phyloP scores from a whole-genome alignment of 129 eudicot genomes.

The Pulicaria dysenterica region DNA sequence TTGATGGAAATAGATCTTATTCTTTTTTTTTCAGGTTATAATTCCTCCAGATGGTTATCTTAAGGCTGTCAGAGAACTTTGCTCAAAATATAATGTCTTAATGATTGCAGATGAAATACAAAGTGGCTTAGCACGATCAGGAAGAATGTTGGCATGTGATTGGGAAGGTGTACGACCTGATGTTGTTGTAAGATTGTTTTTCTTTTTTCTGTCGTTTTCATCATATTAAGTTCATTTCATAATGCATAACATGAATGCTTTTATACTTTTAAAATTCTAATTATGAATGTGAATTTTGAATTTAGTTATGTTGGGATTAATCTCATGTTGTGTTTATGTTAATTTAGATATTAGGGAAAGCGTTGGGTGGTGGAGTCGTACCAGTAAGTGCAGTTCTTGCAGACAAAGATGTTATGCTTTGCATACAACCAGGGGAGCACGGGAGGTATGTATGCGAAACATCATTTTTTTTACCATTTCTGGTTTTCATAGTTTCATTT shows the following conservation, averaged over 20 bases:
- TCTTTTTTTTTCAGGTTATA: constrained; percentile 59
- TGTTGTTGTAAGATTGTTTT: constrained; percentile 65
- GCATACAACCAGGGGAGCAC: constrained; percentile 97
- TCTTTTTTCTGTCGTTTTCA: neutral
- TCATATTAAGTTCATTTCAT: neutral
- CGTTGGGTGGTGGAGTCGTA: constrained; percentile 97
- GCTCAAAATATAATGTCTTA: constrained; percentile 74
- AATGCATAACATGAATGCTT: neutral
- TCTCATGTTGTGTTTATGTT: constrained; percentile 14
- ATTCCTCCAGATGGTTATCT: constrained; percentile 94
- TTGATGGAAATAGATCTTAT: neutral
- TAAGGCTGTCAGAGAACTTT: constrained; percentile 87
- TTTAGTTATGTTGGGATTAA: neutral
- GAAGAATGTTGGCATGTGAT: constrained; percentile 94
- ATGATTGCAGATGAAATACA: constrained; percentile 99
- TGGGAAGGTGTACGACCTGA: constrained; percentile 98
- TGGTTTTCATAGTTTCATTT: neutral
- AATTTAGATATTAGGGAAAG: constrained; percentile 88
- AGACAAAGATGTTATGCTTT: constrained; percentile 95
- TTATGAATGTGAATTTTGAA: neutral
- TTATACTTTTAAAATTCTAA: neutral
- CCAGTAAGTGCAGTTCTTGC: constrained; percentile 99
- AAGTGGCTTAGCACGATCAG: constrained; percentile 94
- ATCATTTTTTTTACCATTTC: neutral
- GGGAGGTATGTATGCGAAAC: constrained; percentile 62